Conservation (phyloP, 2,329 filamentous ascomycete species). For the Talaromyces sp. region DNA sequence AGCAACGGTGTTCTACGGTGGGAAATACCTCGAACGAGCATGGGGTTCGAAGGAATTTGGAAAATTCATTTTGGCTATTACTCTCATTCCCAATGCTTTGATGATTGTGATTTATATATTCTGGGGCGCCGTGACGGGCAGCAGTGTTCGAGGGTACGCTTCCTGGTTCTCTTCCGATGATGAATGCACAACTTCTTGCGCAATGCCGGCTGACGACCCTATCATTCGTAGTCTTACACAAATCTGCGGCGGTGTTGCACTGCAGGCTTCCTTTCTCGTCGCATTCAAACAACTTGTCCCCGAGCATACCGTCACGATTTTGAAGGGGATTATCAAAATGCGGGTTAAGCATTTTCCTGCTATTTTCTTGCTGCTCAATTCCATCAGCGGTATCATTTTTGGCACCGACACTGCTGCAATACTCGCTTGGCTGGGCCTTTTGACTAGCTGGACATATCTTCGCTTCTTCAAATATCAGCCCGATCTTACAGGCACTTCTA, state of each 20-base stretch:
- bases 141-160: constrained; percentile 39
- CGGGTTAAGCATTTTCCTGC: constrained; percentile 79
- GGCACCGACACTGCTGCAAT: constrained; percentile 75
- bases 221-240: constrained; percentile 64
- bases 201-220: constrained; percentile 27
- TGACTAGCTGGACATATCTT: constrained; percentile 91
- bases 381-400: constrained; percentile 62
- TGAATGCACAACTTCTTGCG: constrained; percentile 24
- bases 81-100: constrained; percentile 76
- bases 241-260: constrained; percentile 81
- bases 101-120: constrained; percentile 71
- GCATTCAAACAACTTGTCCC: constrained; percentile 97
- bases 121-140: constrained; percentile 65
- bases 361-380: constrained; percentile 71
- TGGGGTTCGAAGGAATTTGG: constrained; percentile 91
- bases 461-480: constrained; percentile 79
- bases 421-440: constrained; percentile 75
- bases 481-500: constrained; percentile 56
- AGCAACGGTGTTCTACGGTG: constrained; percentile 82
- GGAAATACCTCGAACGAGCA: constrained; percentile 89
- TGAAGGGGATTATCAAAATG: constrained; percentile 82
- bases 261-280: constrained; percentile 92
- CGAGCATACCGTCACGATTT: constrained; percentile 92
- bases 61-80: constrained; percentile 78
- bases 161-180: constrained; percentile 23